Evolutionary conservation across 169 alveolate genomes (phyloP), one percentile per base, ranked within the genome.

Genomic region (Neospora caninum): DNA sequence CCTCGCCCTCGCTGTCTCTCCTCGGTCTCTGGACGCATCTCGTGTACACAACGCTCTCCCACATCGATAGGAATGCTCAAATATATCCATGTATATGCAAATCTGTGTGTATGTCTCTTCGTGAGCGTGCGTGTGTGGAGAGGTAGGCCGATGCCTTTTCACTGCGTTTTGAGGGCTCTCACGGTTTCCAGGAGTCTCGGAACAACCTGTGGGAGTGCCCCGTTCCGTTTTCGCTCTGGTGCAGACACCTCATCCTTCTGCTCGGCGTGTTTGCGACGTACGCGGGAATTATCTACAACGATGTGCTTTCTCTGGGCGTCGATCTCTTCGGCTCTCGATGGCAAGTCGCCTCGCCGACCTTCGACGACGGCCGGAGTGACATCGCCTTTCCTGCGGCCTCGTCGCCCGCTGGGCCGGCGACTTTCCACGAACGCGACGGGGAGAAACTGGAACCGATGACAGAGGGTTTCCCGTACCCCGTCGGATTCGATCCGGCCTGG

Each of bases 401-500:
- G 41, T 31, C 84, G 9, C n/a, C 84, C 42, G 41, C 84, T 16
- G 27, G 43, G 16, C 45, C 42, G 43, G 84, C 45, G 43, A 73
- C 45, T 0, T 31, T 36, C 42, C 45, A 31, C 39, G 84, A 31
- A 20, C 41, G 39, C 41, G 73, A 64, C 4, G 73, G 84, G 16
- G 84, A 73, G 39, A 22, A 22, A n/a, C 69, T 42, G 31, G 73
- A 58, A 22, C 93, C 93, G 38, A 13, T 84, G 42, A 7, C 73
- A 22, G 86, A 58, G 49, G 94, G 95, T 2, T 99, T 99, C 96
- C 99, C 99, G 36, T 99, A 99, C 97, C 97, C 99, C 91, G 99
- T 99, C 97, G 99, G 99, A 18, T 98, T 99, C 42, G 99, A 99
- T 93, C 98, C 99, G 36, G 98, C 98, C 45, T 99, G 99, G 99